A percentile compares a stretch with the other conserved stretches of the same genome.
phyloP scores from a whole-genome alignment of 176 grass and related monocot species.

The Phragmites australis region DNA sequence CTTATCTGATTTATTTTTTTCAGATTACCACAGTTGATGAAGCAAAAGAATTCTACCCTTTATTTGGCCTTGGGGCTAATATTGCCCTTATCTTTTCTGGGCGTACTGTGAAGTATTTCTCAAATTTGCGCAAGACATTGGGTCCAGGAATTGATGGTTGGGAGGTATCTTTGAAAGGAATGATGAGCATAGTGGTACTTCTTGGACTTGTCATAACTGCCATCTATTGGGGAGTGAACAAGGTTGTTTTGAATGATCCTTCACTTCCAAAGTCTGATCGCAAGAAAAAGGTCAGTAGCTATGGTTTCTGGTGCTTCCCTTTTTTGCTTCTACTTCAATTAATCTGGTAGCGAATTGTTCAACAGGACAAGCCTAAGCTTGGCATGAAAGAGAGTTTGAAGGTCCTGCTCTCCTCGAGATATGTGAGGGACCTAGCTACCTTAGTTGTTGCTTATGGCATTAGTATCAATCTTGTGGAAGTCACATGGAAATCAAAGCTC shows the following conservation, averaged over 20 bases:
- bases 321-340: constrained; percentile 13
- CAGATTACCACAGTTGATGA: constrained; percentile 91
- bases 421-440: constrained; percentile 85
- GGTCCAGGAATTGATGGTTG: constrained; percentile 88
- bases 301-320: not conserved
- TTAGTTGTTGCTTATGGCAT: constrained; percentile 89
- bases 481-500: constrained; percentile 97
- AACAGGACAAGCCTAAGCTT: constrained; percentile 80
- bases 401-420: constrained; percentile 71
- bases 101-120: constrained; percentile 87
- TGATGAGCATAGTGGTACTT: constrained; percentile 93
- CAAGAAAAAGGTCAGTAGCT: constrained; percentile 59
- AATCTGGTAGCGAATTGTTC: not conserved
- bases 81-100: constrained; percentile 81
- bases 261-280: constrained; percentile 69
- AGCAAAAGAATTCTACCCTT: constrained; percentile 91
- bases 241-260: constrained; percentile 75
- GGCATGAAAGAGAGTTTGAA: constrained; percentile 82
- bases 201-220: constrained; percentile 66
- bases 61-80: constrained; percentile 91
- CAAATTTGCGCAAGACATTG: constrained; percentile 80
- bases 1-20: constrained; percentile 22
- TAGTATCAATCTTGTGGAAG: constrained; percentile 91
- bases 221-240: constrained; percentile 82
- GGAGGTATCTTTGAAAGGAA: constrained; percentile 88